Evolutionary conservation across 1,139 yeast genomes (phyloP).

Genomic region (Candida mesenterica): DNA sequence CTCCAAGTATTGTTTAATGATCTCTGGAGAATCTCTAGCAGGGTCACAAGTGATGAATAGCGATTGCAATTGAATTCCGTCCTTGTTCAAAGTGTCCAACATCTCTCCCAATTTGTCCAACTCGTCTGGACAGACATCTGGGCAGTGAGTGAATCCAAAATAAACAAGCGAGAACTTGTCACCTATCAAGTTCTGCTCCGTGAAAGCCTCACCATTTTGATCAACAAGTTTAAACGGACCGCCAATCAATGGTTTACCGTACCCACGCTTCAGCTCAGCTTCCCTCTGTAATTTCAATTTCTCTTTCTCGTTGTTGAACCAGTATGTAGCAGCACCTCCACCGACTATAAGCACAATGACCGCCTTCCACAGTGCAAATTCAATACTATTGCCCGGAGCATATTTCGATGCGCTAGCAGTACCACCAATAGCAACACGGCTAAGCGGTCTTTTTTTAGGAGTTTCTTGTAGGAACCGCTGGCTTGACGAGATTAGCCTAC

Average conservation of each 20-base stretch:
- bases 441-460: conserved; percentile 39
- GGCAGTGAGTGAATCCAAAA: conserved; percentile 96
- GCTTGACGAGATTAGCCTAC: conserved; percentile 4
- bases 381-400: conserved; percentile 45
- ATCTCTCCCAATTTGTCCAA: conserved; percentile 85
- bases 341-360: conserved; percentile 60
- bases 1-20: conserved; percentile 68
- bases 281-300: conserved; percentile 70
- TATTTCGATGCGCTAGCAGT: conserved; percentile 24
- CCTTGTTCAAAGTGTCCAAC: conserved; percentile 56
- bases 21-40: conserved; percentile 85
- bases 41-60: conserved; percentile 96
- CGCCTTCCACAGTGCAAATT: conserved; percentile 88
- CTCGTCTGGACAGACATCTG: conserved; percentile 98
- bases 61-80: conserved; percentile 69
- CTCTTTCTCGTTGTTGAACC: conserved; percentile 71
- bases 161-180: conserved; percentile 73
- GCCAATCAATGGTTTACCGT: conserved; percentile 91
- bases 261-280: conserved; percentile 80
- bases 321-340: conserved; percentile 70
- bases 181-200: conserved; percentile 73
- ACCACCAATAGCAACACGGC: conserved; percentile 51
- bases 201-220: conserved; percentile 66
- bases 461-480: conserved; percentile 2
- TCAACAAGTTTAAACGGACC: conserved; percentile 80